Evolutionary conservation across 2,329 filamentous ascomycete genomes (phyloP).

Genomic region (Delphinella strobiligena): DNA sequence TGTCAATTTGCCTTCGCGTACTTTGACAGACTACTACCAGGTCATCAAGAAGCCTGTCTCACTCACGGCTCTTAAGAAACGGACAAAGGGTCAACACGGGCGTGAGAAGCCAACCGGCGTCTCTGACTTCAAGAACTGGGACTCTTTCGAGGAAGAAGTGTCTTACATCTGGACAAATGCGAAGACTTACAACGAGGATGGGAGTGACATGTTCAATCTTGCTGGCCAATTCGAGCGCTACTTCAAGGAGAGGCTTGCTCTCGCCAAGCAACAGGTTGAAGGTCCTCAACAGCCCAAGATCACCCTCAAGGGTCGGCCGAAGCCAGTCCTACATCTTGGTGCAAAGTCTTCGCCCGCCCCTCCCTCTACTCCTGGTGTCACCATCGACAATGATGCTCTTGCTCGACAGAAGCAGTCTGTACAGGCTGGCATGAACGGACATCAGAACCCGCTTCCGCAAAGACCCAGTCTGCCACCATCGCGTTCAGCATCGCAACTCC

Average conservation of each 20-base stretch:
- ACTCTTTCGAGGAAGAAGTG: constrained; percentile 65
- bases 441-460: constrained; percentile 16
- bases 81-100: constrained; percentile 60
- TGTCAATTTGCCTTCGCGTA: constrained; percentile 61
- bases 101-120: constrained; percentile 46
- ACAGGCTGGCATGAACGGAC: constrained; percentile 35
- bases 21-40: constrained; percentile 74
- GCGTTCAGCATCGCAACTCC: constrained; percentile 12
- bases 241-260: constrained; percentile 55
- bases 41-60: constrained; percentile 73
- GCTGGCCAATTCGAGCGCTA: constrained; percentile 67
- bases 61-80: constrained; percentile 64
- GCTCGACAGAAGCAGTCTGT: constrained; percentile 41
- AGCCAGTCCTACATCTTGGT: constrained; percentile 22
- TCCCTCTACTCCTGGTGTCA: constrained; percentile 35
- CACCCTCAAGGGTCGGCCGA: constrained; percentile 57
- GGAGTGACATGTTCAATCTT: constrained; percentile 68
- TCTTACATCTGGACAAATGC: constrained; percentile 81
- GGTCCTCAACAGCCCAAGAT: constrained; percentile 67
- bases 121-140: constrained; percentile 72
- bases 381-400: constrained; percentile 43
- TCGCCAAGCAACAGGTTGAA: constrained; percentile 59
- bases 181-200: constrained; percentile 82
- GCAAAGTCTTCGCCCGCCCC: constrained; percentile 27
- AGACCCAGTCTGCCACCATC: constrained; percentile 20